These are phyloP conservation scores for Nissolia schottii DNA, from an alignment of 306 rosid species.

Conservation along the genomic window DNA sequence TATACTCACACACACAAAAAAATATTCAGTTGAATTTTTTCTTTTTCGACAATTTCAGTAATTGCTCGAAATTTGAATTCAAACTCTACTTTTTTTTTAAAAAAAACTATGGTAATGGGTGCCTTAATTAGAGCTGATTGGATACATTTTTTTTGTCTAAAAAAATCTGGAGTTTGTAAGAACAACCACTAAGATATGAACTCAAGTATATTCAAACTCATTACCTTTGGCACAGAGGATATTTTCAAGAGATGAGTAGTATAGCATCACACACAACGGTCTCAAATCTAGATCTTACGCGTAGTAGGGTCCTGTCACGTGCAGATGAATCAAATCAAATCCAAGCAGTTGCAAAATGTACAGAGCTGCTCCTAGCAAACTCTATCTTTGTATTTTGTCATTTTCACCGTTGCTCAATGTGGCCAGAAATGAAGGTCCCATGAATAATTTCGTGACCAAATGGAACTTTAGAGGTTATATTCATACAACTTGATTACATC, in stretches of 20 bases:
- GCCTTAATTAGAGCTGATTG: no score
- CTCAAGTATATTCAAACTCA: no score
- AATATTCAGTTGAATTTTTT: no score
- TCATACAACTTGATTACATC: neutral
- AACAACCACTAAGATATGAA: no score
- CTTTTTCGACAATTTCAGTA: no score
- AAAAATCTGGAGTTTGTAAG: no score
- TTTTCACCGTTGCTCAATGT: neutral
- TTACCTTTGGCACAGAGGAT: neutral
- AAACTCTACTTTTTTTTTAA: no score
- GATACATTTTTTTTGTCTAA: no score
- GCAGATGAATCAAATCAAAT: neutral
- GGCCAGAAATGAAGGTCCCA: neutral
- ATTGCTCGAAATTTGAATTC: neutral
- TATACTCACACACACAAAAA: no score
- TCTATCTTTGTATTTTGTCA: neutral
- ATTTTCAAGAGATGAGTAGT: neutral
- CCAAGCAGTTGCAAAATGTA: neutral
- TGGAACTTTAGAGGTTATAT: neutral
- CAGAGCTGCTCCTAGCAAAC: neutral
- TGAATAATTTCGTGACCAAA: neutral
- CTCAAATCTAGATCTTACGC: neutral
- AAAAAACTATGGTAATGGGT: no score
- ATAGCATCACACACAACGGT: neutral
- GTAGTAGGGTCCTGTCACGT: neutral